A percentile compares a stretch with the other conserved stretches of the same genome.
Evolutionary conservation across 352 stramenopile species (phyloP).

Genomic region (Blastocystis sp.): DNA sequence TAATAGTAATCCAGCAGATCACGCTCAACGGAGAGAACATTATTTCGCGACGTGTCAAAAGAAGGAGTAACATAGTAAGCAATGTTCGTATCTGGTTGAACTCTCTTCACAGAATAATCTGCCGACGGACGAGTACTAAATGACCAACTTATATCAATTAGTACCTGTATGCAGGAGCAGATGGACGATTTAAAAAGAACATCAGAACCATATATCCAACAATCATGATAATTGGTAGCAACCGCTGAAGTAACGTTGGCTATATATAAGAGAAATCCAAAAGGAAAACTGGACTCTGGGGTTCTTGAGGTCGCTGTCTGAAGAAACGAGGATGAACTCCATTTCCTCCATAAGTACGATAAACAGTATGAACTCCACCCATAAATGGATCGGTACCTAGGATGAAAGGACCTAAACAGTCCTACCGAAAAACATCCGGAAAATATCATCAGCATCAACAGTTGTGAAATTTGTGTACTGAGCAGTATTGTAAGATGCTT

Average conservation of each 20-base stretch:
- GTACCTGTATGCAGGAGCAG: not conserved
- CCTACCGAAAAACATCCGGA: constrained; percentile 56
- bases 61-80: not conserved
- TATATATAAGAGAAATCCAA: not conserved
- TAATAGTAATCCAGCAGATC: not conserved
- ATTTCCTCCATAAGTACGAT: not conserved
- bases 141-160: not conserved
- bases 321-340: constrained; percentile 11
- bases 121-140: not conserved
- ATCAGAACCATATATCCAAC: not conserved
- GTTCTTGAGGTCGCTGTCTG: not conserved
- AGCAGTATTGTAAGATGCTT: not conserved
- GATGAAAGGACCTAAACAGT: not conserved
- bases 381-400: constrained; percentile 15
- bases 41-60: not conserved
- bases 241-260: not conserved
- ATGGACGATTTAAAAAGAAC: not conserved
- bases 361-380: not conserved
- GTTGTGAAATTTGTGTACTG: not conserved
- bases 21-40: not conserved
- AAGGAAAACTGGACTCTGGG: not conserved
- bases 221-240: constrained; percentile 6
- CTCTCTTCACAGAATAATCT: not conserved
- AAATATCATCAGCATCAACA: constrained; percentile 14
- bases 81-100: not conserved